These are phyloP conservation scores for Wickerhamiella kurtzmanii DNA, from an alignment of 805 yeast species.

Conservation along the genomic window DNA sequence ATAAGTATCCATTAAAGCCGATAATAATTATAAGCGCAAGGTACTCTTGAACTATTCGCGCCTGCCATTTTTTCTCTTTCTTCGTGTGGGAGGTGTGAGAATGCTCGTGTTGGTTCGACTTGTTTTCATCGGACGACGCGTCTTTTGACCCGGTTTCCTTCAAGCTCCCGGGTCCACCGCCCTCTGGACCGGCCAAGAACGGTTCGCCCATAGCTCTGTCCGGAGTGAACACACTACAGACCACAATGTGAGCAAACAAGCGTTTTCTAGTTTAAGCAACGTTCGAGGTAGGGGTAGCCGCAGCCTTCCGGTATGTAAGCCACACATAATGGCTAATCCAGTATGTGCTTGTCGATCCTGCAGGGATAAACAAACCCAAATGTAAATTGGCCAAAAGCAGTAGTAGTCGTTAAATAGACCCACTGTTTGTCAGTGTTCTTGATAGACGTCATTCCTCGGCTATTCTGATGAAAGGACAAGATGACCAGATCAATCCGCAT, in stretches of 20 bases:
- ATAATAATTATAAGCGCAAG: background rate
- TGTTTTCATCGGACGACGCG: background rate
- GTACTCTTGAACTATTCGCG: background rate
- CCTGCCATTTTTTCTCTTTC: background rate
- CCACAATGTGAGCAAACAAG: background rate
- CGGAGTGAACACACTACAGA: background rate
- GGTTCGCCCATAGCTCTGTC: background rate
- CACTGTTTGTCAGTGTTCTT: too few relatives aligned
- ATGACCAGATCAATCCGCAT: too few relatives aligned
- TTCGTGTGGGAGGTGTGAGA: background rate
- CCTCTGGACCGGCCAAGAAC: conserved; percentile 1
- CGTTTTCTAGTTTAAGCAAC: background rate
- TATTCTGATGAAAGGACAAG: too few relatives aligned
- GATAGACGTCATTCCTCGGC: too few relatives aligned
- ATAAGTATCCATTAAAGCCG: conserved; percentile 12
- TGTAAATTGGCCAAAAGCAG: too few relatives aligned
- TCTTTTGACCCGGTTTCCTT: background rate
- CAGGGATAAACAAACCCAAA: too few relatives aligned
- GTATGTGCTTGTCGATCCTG: too few relatives aligned
- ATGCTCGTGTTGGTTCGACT: background rate
- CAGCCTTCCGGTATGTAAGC: too few relatives aligned
- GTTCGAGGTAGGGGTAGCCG: background rate
- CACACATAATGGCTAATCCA: too few relatives aligned
- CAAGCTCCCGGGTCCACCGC: background rate
- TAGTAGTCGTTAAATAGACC: too few relatives aligned